These are phyloP conservation scores for Xylariaceae sp. DNA, from an alignment of 2,329 filamentous ascomycete species.

Conservation along the genomic window DNA sequence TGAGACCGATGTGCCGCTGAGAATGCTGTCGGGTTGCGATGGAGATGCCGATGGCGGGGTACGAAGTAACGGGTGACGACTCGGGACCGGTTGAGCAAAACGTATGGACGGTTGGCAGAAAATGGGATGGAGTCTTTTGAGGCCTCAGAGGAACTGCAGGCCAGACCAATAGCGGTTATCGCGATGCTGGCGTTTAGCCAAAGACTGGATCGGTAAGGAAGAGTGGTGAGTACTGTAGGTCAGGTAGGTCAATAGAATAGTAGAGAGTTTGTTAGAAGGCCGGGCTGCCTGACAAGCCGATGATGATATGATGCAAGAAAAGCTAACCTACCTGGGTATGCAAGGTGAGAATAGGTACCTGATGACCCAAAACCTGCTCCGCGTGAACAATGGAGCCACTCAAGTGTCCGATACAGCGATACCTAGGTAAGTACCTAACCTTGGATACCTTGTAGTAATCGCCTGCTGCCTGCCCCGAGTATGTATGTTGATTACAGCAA, in stretches of 20 bases:
- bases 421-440: too few species aligned
- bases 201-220: constrained; percentile 3
- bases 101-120: constrained; percentile 1
- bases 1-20: too few species aligned
- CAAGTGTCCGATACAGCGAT: too few species aligned
- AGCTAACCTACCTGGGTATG: too few species aligned
- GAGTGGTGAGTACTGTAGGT: constrained; percentile 1
- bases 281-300: constrained; percentile 6
- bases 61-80: constrained; percentile 12
- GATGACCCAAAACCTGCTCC: constrained; percentile 4
- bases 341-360: too few species aligned
- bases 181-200: constrained; percentile 4
- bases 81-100: constrained; percentile 4
- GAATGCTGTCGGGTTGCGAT: constrained; percentile 6
- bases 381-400: background rate
- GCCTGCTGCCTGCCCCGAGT: too few species aligned
- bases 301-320: constrained; percentile 19
- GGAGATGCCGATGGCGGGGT: constrained; percentile 20
- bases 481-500: too few species aligned
- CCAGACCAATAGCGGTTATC: background rate
- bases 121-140: background rate
- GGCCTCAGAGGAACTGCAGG: too few species aligned
- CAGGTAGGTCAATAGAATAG: background rate
- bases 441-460: too few species aligned
- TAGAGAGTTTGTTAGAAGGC: background rate